Evolutionary conservation across 2,329 filamentous ascomycete species (phyloP).

Genomic region (Allantophomopsis lycopodina): DNA sequence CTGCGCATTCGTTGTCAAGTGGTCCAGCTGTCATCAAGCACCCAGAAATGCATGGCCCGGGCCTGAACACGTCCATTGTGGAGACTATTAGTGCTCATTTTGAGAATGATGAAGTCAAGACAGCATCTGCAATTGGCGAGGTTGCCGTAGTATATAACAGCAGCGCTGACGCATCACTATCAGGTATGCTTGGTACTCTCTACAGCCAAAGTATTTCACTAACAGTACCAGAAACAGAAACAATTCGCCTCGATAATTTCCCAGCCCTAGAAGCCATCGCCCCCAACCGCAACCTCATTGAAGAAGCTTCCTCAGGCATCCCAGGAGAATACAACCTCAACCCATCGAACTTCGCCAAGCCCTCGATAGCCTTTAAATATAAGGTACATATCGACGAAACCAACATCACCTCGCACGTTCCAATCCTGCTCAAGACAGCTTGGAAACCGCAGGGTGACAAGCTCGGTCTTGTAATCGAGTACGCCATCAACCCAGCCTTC

Average conservation of each 20-base stretch:
- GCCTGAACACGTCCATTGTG: constrained; percentile 78
- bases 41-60: constrained; percentile 65
- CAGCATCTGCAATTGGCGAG: constrained; percentile 70
- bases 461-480: constrained; percentile 74
- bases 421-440: constrained; percentile 42
- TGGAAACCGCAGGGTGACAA: constrained; percentile 82
- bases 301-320: constrained; percentile 46
- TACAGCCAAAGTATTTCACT: constrained; percentile 10
- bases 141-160: constrained; percentile 73
- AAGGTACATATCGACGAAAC: constrained; percentile 60
- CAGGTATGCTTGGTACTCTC: constrained; percentile 28
- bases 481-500: constrained; percentile 60
- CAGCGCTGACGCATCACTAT: constrained; percentile 24
- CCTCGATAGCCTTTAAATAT: constrained; percentile 83
- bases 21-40: constrained; percentile 60
- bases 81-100: constrained; percentile 85
- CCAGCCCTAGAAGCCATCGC: constrained; percentile 80
- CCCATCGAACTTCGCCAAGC: constrained; percentile 54
- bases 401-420: constrained; percentile 37
- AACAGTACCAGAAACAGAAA: constrained; percentile 34
- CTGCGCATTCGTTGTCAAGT: constrained; percentile 65
- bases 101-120: constrained; percentile 57
- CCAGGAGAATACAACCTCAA: constrained; percentile 73
- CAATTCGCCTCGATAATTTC: constrained; percentile 79
- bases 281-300: constrained; percentile 83